These are phyloP conservation scores for Xylariales sp. DNA, from an alignment of 2,329 filamentous ascomycete species.

Conservation along the genomic window DNA sequence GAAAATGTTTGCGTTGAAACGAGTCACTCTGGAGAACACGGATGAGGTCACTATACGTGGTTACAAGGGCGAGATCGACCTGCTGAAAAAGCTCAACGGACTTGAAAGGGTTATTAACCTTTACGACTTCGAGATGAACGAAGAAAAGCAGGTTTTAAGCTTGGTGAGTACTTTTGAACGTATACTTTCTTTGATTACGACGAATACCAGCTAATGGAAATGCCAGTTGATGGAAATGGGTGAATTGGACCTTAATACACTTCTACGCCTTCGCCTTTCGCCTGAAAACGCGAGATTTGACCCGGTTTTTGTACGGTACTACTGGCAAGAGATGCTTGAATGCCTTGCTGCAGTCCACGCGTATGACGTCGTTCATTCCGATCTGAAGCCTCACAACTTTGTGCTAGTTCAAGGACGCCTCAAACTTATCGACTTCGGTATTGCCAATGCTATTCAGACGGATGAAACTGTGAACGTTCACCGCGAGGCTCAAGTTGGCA, in stretches of 20 bases:
- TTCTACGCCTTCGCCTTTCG: conserved; percentile 71
- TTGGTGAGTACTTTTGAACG: conserved; percentile 61
- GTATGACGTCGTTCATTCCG: conserved; percentile 90
- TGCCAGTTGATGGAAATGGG: conserved; percentile 95
- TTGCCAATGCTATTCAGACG: conserved; percentile 92
- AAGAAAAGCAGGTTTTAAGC: conserved; percentile 82
- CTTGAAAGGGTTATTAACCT: conserved; percentile 88
- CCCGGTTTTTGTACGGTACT: conserved; percentile 87
- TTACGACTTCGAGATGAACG: conserved; percentile 90
- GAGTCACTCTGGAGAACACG: conserved; percentile 84
- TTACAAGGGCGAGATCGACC: conserved; percentile 92
- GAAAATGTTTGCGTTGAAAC: conserved; percentile 90
- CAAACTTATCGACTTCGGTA: conserved; percentile 97
- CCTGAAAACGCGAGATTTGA: conserved; percentile 75
- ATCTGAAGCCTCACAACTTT: conserved; percentile 96
- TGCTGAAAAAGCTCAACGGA: conserved; percentile 74
- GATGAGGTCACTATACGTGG: conserved; percentile 80
- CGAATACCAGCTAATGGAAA: conserved; percentile 1
- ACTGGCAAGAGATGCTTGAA: conserved; percentile 99
- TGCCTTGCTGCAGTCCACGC: conserved; percentile 87
- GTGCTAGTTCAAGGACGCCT: conserved; percentile 84
- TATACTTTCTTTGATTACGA: too few species aligned
- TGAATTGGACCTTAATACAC: conserved; percentile 85
- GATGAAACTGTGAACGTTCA: conserved; percentile 98
- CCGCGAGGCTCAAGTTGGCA: conserved; percentile 90